A percentile compares a stretch with the other conserved stretches of the same genome.
These are phyloP conservation scores for Rhododendron henanense DNA, from an alignment of 148 eudicot genomes.

Conservation along the genomic window DNA sequence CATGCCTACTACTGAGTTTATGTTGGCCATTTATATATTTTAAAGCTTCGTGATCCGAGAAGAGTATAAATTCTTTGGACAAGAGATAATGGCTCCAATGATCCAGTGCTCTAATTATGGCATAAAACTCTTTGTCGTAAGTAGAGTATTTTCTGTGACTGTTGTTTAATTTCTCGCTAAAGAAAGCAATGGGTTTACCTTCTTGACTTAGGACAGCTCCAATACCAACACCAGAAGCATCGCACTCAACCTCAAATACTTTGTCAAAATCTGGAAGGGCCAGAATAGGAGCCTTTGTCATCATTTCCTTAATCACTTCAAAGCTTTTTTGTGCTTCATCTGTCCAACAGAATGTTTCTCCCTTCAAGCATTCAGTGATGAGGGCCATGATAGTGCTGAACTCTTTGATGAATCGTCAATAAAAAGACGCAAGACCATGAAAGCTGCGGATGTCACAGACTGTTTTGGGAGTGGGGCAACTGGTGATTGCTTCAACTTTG, in stretches of 20 bases:
- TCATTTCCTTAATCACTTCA: too few species aligned
- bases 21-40: too few species aligned
- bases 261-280: neutral
- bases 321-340: neutral
- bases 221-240: neutral
- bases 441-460: neutral
- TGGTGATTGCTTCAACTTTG: neutral
- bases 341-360: neutral
- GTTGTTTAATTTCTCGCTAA: neutral
- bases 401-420: neutral
- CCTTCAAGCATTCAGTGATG: too few species aligned
- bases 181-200: conserved; percentile 2
- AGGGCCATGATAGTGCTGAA: neutral
- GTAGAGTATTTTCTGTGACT: neutral
- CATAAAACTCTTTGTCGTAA: neutral
- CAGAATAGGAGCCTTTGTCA: neutral
- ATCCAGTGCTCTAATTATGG: neutral
- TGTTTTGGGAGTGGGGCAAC: neutral
- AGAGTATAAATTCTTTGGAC: too few species aligned
- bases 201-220: neutral
- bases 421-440: neutral
- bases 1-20: too few species aligned
- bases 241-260: neutral
- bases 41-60: too few species aligned
- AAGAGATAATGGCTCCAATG: too few species aligned